These are phyloP conservation scores for Ophiostoma quercus DNA, from an alignment of 2,329 filamentous ascomycete species.

Conservation along the genomic window DNA sequence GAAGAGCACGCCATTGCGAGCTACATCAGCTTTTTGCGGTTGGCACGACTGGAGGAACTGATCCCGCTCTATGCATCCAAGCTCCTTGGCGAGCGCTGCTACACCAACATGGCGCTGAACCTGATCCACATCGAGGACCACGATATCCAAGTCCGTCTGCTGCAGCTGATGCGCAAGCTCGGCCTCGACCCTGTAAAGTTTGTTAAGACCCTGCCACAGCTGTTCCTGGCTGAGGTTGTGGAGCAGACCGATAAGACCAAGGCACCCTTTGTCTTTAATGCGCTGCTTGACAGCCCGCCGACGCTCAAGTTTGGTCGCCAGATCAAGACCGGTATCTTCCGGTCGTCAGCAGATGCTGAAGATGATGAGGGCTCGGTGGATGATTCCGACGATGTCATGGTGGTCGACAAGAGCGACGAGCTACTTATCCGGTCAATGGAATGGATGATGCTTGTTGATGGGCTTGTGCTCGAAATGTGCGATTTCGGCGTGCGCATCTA, in stretches of 20 bases:
- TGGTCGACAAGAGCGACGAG: conserved; percentile 58
- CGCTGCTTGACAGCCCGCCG: conserved; percentile 46
- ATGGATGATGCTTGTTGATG: conserved; percentile 74
- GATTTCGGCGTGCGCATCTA: conserved; percentile 62
- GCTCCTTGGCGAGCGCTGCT: conserved; percentile 58
- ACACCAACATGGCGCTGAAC: conserved; percentile 69
- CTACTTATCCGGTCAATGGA: conserved; percentile 72
- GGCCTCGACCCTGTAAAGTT: conserved; percentile 68
- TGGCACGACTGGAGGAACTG: conserved; percentile 66
- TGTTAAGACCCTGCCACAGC: conserved; percentile 59
- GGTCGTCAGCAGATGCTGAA: conserved; percentile 54
- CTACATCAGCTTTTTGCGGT: conserved; percentile 75
- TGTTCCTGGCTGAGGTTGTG: conserved; percentile 48
- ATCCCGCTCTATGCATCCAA: conserved; percentile 86
- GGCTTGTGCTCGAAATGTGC: conserved; percentile 34
- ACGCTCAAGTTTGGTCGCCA: conserved; percentile 55
- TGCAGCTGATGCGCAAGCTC: conserved; percentile 70
- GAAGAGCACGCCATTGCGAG: conserved; percentile 72
- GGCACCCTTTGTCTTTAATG: conserved; percentile 38
- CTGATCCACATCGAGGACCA: conserved; percentile 66
- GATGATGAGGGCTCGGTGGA: conserved; percentile 25
- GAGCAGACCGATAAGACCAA: conserved; percentile 25
- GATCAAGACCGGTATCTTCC: conserved; percentile 68
- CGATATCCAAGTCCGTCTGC: conserved; percentile 59
- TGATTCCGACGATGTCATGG: conserved; percentile 29